Percentiles rank a stretch among this genome's conserved stretches.
Conservation (phyloP, 441 rosid genomes). For the Breynia disticha region DNA sequence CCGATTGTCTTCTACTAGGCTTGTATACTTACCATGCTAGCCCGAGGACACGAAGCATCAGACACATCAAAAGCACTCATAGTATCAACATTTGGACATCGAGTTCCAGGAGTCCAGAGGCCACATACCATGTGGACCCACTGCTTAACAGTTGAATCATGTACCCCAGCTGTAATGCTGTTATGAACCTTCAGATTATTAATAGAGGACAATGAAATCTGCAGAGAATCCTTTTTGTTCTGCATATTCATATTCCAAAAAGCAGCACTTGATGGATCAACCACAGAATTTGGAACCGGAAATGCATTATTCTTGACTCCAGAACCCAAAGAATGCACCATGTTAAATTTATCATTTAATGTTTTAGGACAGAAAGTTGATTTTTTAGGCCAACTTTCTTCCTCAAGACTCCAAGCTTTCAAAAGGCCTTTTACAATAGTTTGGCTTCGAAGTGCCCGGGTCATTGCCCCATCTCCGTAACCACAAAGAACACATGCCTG, state of each 20-base stretch:
- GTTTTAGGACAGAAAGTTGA: slow-evolving; percentile 14
- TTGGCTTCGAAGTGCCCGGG: slow-evolving; percentile 32
- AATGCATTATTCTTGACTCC: slow-evolving; percentile 10
- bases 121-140: slow-evolving; percentile 60
- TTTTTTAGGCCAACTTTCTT: slow-evolving; percentile 15
- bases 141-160: slow-evolving; percentile 38
- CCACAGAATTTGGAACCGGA: slow-evolving; percentile 18
- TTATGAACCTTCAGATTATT: slow-evolving; percentile 23
- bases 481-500: slow-evolving; percentile 55
- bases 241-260: slow-evolving; percentile 16
- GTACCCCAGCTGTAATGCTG: slow-evolving; percentile 31
- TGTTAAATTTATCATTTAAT: slow-evolving; percentile 16
- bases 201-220: slow-evolving; percentile 4
- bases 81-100: slow-evolving; percentile 47
- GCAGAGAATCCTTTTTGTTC: slow-evolving; percentile 13
- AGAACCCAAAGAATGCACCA: slow-evolving; percentile 13
- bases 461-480: slow-evolving; percentile 49
- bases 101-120: slow-evolving; percentile 51
- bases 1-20: too few species aligned
- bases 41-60: slow-evolving; percentile 24
- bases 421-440: slow-evolving; percentile 32
- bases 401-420: slow-evolving; percentile 32
- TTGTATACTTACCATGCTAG: slow-evolving; percentile 24
- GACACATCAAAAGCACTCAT: slow-evolving; percentile 54
- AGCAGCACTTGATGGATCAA: slow-evolving; percentile 19